Evolutionary conservation across 768 basidiomycete species (phyloP).

Genomic region (Daedaleopsis sinensis): DNA sequence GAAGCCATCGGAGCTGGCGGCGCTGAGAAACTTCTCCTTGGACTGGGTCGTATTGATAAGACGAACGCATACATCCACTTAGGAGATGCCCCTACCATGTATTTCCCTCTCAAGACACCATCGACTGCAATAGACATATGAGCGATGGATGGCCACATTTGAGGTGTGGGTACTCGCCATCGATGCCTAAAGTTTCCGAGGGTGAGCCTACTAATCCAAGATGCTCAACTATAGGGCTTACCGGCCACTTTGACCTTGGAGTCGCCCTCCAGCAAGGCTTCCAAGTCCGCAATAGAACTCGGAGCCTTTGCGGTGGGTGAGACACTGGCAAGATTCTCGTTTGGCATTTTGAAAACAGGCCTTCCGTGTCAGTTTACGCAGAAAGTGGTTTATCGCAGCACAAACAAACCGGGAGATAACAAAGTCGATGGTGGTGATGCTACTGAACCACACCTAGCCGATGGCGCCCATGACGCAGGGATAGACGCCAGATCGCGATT

Average conservation of each 20-base stretch:
- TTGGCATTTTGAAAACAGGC: neutral
- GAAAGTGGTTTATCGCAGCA: neutral
- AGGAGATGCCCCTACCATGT: slow-evolving; percentile 58
- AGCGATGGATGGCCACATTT: neutral
- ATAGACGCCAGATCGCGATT: slow-evolving; percentile 18
- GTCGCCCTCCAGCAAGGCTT: slow-evolving; percentile 56
- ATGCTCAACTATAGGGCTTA: slow-evolving; percentile 29
- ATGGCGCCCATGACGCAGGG: slow-evolving; percentile 5
- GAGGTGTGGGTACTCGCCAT: slow-evolving; percentile 50
- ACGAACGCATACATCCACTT: neutral
- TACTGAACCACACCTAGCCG: neutral
- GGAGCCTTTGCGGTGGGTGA: slow-evolving; percentile 45
- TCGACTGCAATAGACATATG: slow-evolving; percentile 58
- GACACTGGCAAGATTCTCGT: slow-evolving; percentile 11
- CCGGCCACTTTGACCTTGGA: slow-evolving; percentile 94
- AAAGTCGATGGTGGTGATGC: slow-evolving; percentile 6
- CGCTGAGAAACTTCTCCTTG: slow-evolving; percentile 87
- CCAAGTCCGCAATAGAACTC: slow-evolving; percentile 59
- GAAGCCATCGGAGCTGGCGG: slow-evolving; percentile 80
- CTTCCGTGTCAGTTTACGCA: slow-evolving; percentile 1
- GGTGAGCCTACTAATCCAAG: no score
- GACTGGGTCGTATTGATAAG: slow-evolving; percentile 52
- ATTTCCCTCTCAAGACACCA: slow-evolving; percentile 93
- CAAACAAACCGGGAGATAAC: no score
- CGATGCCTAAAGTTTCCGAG: slow-evolving; percentile 45